Base-by-base conservation (phyloP, 306 rosid species). In the Styphnolobium japonicum region DNA sequence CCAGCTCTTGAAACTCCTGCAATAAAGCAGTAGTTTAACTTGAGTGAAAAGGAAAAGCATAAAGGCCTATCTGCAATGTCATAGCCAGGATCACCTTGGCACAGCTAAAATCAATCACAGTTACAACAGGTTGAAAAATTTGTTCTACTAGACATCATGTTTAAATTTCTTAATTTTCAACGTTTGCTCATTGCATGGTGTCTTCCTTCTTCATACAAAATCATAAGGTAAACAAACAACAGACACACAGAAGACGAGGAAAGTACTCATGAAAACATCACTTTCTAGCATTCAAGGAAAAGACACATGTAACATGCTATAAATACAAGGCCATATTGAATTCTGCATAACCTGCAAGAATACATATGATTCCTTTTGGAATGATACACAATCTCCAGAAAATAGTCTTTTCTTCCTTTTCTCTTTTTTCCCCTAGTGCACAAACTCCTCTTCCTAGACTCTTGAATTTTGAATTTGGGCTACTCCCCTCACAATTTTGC, bases 1-100 rank as follows among this genome's bases (percentile, higher is more conserved):
- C 99, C 96, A 93, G 83, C 99, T 42, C 87, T 93, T 93, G 85
- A 96, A 93, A 88, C 97, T 93, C 94, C 98, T 93, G 87, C 78
- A 83, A 63, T 58, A 68, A 72, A 82, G 56, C 23, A 58, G 62
- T 48, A 16, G 74, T 16, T 62, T 21, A 34, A 62, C 71, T 79
- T 51, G 25, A 68, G 71, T 21, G 61, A 57, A 37, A 79, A 76
- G 22, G 25, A 51, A 75, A 67, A 45, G 52, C 72, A 36, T 56
- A 4, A 49, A 15, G 16, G 48, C 53, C 68, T 48, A 61, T 67
- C 16, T 37, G 57, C 18, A 33, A 55, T 68, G 49, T 25, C 43
- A 75, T 9, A 19, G 64, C 68, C 2, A 42, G 40, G 52, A 42
- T 64, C 16, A 29, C 27, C 46, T 65, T 33, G 48, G 62, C 37